phyloP scores from a whole-genome alignment of 164 flowering plant genomes.

The Dillenia turbinata region DNA sequence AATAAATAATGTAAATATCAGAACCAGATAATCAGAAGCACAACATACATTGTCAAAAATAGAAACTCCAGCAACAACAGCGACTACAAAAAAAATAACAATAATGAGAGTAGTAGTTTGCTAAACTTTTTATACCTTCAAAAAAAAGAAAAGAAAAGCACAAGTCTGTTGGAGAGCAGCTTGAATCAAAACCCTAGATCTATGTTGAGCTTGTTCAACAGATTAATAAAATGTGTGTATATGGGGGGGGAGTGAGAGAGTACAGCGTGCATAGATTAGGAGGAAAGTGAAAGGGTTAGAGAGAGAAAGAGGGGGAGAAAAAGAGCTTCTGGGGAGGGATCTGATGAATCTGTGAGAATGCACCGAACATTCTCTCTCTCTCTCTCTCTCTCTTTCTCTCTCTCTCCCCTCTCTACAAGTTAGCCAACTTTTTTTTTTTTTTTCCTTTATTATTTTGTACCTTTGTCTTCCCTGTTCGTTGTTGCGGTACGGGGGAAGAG shows the following conservation, averaged over 20 bases:
- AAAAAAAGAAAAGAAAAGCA: too few species aligned
- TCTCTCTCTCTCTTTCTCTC: neutral
- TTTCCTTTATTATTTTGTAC: neutral
- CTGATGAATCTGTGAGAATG: slow-evolving; percentile 8
- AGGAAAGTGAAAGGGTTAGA: neutral
- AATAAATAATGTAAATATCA: too few species aligned
- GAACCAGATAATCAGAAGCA: too few species aligned
- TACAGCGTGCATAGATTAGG: neutral
- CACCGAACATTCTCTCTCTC: neutral
- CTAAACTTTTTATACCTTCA: too few species aligned
- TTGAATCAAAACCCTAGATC: slow-evolving; percentile 2
- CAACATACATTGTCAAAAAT: too few species aligned
- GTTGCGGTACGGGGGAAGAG: neutral
- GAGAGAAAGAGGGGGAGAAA: neutral
- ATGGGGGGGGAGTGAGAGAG: too few species aligned
- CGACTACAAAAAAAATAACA: neutral
- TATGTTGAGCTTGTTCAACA: too few species aligned
- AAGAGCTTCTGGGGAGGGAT: slow-evolving; percentile 11
- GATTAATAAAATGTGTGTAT: too few species aligned
- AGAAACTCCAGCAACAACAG: neutral
- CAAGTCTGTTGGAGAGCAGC: neutral
- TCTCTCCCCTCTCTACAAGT: neutral
- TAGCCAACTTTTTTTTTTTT: too few species aligned
- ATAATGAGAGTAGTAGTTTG: neutral
- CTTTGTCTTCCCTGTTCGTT: neutral